phyloP scores from a whole-genome alignment of 192 early-diverging fungal species.

The Linnemannia exigua region DNA sequence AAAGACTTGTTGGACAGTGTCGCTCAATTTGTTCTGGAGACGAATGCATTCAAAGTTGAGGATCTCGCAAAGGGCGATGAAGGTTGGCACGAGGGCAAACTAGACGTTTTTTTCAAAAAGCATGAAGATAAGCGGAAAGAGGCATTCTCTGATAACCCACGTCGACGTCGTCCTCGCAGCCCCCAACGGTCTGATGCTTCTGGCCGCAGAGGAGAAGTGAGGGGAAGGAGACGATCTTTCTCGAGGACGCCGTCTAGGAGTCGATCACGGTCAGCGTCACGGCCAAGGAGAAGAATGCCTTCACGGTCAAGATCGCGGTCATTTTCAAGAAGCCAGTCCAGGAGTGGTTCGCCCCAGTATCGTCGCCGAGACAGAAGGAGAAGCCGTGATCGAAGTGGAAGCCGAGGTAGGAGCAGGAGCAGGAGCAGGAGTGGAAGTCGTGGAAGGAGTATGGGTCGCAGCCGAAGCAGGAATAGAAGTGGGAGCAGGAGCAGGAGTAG shows the following conservation, averaged over 20 bases:
- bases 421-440: conserved; percentile 7
- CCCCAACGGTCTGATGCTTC: background rate
- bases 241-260: conserved; percentile 26
- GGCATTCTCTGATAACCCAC: conserved; percentile 14
- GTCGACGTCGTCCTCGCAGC: background rate
- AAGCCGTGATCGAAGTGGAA: background rate
- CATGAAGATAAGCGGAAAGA: conserved; percentile 9
- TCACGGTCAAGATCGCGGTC: conserved; percentile 19
- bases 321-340: conserved; percentile 5
- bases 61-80: conserved; percentile 10
- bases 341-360: conserved; percentile 15
- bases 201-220: background rate
- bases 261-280: conserved; percentile 14
- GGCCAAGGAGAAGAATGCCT: conserved; percentile 8
- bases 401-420: conserved; percentile 2
- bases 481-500: conserved; percentile 1
- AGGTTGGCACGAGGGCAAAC: conserved; percentile 35
- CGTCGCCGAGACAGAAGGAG: background rate
- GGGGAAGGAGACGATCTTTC: conserved; percentile 2
- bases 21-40: conserved; percentile 20
- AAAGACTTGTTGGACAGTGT: background rate
- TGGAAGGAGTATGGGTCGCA: background rate
- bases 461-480: conserved; percentile 7
- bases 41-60: background rate
- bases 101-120: conserved; percentile 21